These are phyloP conservation scores for Diaporthe helianthi DNA, from an alignment of 2,329 filamentous ascomycete genomes.

Conservation along the genomic window DNA sequence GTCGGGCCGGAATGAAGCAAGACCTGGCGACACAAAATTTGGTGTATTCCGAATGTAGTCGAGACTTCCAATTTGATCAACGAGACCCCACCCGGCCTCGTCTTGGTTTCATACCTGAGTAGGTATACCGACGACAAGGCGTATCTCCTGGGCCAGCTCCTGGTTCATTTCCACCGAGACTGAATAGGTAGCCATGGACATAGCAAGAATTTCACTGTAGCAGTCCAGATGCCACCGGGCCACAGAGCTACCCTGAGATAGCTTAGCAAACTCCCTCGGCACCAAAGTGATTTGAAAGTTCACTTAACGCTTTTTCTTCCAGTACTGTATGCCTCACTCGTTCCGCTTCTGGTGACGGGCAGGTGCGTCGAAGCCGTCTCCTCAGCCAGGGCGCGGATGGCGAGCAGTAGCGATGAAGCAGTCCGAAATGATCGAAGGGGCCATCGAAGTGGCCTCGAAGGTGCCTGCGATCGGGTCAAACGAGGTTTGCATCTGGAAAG, in stretches of 20 bases:
- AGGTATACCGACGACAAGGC: background rate
- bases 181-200: background rate
- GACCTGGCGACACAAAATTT: constrained; percentile 71
- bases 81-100: background rate
- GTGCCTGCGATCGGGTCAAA: background rate
- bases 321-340: background rate
- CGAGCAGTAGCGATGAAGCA: background rate
- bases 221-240: background rate
- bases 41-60: constrained; percentile 83
- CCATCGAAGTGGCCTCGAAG: background rate
- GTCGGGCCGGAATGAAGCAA: constrained; percentile 69
- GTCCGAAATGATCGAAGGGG: background rate
- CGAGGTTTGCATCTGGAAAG: background rate
- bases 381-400: background rate
- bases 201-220: background rate
- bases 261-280: background rate
- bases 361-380: background rate
- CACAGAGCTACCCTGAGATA: too few relatives aligned
- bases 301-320: too few relatives aligned
- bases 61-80: background rate
- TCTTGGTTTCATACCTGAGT: background rate
- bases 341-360: background rate
- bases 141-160: background rate
- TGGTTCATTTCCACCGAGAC: background rate
- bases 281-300: background rate